Percentiles rank a stretch among this genome's conserved stretches.
Evolutionary conservation across 257 asterid species (phyloP).

Genomic region (Henckelia pumila): DNA sequence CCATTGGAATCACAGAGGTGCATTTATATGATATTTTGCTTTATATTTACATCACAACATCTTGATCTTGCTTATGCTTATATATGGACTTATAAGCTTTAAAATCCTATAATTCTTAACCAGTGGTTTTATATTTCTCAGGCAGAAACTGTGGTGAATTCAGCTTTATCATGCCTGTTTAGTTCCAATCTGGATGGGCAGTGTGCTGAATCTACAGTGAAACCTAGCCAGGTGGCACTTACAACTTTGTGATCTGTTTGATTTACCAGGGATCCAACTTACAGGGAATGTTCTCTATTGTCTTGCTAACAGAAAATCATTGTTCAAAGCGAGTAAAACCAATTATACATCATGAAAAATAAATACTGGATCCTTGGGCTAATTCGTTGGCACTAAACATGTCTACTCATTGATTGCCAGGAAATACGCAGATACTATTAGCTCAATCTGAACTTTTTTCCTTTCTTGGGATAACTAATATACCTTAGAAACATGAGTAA

Average conservation of each 20-base stretch:
- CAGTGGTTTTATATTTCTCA: constrained; percentile 24
- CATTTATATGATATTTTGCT: not conserved
- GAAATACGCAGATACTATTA: too few species aligned
- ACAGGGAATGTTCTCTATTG: not conserved
- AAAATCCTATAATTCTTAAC: not conserved
- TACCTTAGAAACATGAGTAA: not conserved
- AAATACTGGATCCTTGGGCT: not conserved
- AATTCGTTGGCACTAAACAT: too few species aligned
- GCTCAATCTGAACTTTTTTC: too few species aligned
- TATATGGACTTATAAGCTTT: too few species aligned
- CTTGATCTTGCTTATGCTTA: not conserved
- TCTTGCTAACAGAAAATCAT: too few species aligned
- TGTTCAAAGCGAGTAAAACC: too few species aligned
- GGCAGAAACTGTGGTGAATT: constrained; percentile 60
- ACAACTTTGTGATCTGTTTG: not conserved
- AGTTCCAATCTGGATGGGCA: constrained; percentile 38
- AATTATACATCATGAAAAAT: too few species aligned
- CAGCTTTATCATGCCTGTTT: constrained; percentile 70
- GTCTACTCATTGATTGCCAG: too few species aligned
- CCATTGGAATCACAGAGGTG: constrained; percentile 78
- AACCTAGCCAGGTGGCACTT: constrained; percentile 39
- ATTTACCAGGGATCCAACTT: too few species aligned
- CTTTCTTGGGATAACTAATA: too few species aligned
- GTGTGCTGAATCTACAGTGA: constrained; percentile 39
- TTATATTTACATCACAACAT: constrained; percentile 3